phyloP scores from a whole-genome alignment of 140 eudicot genomes.

The Oenanthe javanica region DNA sequence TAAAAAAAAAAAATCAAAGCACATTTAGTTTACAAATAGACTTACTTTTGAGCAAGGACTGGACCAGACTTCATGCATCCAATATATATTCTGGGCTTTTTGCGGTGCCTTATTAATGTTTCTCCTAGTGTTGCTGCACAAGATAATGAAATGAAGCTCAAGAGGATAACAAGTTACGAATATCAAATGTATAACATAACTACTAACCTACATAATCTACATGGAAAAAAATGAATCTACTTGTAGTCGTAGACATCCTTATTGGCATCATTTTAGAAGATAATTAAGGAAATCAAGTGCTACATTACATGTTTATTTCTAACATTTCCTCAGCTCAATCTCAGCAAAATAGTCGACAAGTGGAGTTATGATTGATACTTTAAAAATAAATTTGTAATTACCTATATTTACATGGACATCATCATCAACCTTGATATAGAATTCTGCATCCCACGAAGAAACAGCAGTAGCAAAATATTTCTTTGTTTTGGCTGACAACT shows the following conservation, averaged over 20 bases:
- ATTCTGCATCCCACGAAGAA: slow-evolving; percentile 92
- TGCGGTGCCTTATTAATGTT: slow-evolving; percentile 72
- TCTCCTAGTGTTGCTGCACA: slow-evolving; percentile 79
- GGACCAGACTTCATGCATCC: slow-evolving; percentile 99
- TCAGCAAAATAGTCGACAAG: too few species aligned
- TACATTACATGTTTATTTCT: too few species aligned
- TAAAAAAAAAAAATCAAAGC: not conserved
- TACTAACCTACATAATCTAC: too few species aligned
- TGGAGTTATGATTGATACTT: not conserved
- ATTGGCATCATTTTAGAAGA: too few species aligned
- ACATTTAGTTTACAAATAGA: slow-evolving; percentile 7
- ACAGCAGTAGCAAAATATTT: slow-evolving; percentile 91
- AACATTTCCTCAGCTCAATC: too few species aligned
- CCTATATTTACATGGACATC: slow-evolving; percentile 99
- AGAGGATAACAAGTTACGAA: slow-evolving; percentile 14
- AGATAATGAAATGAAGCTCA: slow-evolving; percentile 8
- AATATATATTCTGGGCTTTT: slow-evolving; percentile 65
- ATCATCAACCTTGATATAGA: slow-evolving; percentile 91
- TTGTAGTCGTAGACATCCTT: too few species aligned
- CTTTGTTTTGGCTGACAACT: slow-evolving; percentile 92
- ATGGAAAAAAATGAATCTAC: not conserved
- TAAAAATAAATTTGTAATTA: slow-evolving; percentile 13
- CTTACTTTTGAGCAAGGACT: slow-evolving; percentile 93
- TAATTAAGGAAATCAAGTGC: too few species aligned
- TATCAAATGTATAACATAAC: not conserved